Evolutionary conservation across 2,329 filamentous ascomycete genomes (phyloP), one percentile per base, ranked within the genome.

Genomic region (Botryosphaeria dothidea): DNA sequence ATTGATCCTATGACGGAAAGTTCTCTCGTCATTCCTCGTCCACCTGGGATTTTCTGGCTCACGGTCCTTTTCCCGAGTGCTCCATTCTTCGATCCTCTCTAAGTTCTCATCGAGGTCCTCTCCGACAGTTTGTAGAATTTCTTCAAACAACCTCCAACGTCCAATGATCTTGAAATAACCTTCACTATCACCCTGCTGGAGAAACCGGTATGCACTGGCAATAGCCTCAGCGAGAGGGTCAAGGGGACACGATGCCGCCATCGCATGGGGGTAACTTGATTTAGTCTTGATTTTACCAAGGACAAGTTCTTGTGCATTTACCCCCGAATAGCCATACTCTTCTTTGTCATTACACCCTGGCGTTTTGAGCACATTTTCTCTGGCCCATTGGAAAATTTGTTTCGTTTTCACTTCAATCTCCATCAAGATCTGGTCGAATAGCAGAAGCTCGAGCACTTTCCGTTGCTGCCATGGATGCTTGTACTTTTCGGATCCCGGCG

Each of bases 1-100:
- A 11, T 54, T 67, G 19, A 72, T 69, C 19, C 62, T 29, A 38
- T 68, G 65, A 2, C 67, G 66, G 19, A 77, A 75, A 52, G 71
- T 74, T n/a, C 68, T 67, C 62, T 77, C 74, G 31, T 77, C 73
- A 8, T 68, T 71, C 0, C 67, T 68, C 0, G 74, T 75, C 75
- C 75, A 77, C 1, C 74, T 71, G 0, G 74, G 74, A 23, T 62
- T 64, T 56, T 74, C 70, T 48, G 54, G 56, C 2, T 70, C 70
- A 1, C 71, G 71, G 0, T 71, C 69, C 7, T 67, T 68, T 19
- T 75, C 74, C 1, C 73, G 69, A 0, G 54, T 45, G 1, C 66
- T 69, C 73, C 72, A 77, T 21, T 68, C 68, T 2, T 68, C 60
- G 8, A 74, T 69, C 1, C 63, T 57, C 2, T 67, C 45, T 9